Base-by-base conservation (phyloP, 352 stramenopile species). In the Phytopythium boreale region DNA sequence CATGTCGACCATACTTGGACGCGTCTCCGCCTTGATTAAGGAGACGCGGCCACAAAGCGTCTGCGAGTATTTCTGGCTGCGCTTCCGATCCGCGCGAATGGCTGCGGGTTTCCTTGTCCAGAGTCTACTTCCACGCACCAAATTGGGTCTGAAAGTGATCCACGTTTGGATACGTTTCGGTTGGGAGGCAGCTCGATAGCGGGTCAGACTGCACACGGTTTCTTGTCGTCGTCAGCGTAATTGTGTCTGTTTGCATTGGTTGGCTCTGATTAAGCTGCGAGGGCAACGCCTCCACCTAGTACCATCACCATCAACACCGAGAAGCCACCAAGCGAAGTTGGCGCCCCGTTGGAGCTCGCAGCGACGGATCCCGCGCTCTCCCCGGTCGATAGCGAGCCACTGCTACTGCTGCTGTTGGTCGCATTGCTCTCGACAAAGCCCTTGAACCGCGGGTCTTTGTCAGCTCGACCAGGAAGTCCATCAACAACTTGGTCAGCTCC, bases 401-500 rank as follows among this genome's bases (percentile, higher is more conserved):
- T 49, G 34, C 34, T 46, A 10, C 31, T 31, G 52, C 31, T 46
- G 20, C 10, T 27, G 14, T 20, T 37, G 0, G 36, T 29, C n/a
- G n/a, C 17, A 17, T 61, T 61, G 24, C 37, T 49, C 11, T 39
- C 14, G 12, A 27, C 41, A 24, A 61, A 61, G 15, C 39, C 56
- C 43, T 50, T 8, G 56, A 61, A 61, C 11, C 39, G 56, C 56
- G 56, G 39, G 39, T 61, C 56, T 39, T 61, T 39, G 37, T 61
- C 56, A 61, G 56, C 26, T 53, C 22, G 56, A 61, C 26, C 5
- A 61, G 24, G 37, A 61, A 61, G 24, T 39, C 26, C 56, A 61
- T 61, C 39, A 80, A 58, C n/a, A 71, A 49, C 51, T 58, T 64
- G 50, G 67, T 69, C 56, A 80, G 73, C 67, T 74, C 70, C 31